Percentiles rank a stretch among this genome's conserved stretches.
Evolutionary conservation across 2,329 filamentous ascomycete genomes (phyloP).

Genomic region (Claviceps arundinis): DNA sequence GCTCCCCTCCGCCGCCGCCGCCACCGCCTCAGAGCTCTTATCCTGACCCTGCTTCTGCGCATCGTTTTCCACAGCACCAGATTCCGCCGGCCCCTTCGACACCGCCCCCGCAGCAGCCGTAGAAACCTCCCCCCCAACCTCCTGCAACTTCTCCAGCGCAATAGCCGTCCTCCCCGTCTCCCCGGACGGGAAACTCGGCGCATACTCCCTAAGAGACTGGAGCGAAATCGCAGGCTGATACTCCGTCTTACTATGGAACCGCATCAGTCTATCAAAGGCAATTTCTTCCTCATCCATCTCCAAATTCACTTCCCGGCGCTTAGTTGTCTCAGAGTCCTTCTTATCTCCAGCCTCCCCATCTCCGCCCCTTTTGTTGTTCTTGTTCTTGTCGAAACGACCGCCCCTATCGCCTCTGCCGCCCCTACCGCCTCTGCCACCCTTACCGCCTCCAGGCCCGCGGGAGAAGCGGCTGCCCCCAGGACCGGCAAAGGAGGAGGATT

Average conservation of each 20-base stretch:
- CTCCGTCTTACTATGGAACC: constrained; percentile 18
- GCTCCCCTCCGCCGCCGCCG: constrained; percentile 14
- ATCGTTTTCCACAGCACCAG: constrained; percentile 6
- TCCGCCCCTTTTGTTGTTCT: constrained; percentile 11
- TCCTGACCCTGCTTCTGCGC: constrained; percentile 14
- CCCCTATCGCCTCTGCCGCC: constrained; percentile 7
- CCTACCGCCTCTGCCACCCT: constrained; percentile 8
- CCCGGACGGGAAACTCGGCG: constrained; percentile 17
- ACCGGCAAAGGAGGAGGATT: constrained; percentile 3
- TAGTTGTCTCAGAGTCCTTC: too few relatives aligned
- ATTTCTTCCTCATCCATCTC: too few relatives aligned
- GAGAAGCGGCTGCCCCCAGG: constrained; percentile 10
- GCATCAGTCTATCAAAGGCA: constrained; percentile 10
- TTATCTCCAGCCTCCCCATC: constrained; percentile 4
- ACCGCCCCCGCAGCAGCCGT: too few relatives aligned
- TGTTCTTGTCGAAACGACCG: constrained; percentile 13
- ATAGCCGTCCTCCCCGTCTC: constrained; percentile 17
- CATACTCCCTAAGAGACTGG: constrained; percentile 17
- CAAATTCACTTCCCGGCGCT: too few relatives aligned
- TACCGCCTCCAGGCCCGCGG: constrained; percentile 7
- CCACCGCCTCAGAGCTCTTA: constrained; percentile 16
- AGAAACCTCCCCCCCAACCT: constrained; percentile 13
- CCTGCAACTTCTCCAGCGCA: constrained; percentile 22
- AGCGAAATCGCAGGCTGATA: constrained; percentile 23
- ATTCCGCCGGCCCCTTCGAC: too few relatives aligned